Conservation (phyloP, 768 basidiomycete genomes). For the Auricularia cornea region DNA sequence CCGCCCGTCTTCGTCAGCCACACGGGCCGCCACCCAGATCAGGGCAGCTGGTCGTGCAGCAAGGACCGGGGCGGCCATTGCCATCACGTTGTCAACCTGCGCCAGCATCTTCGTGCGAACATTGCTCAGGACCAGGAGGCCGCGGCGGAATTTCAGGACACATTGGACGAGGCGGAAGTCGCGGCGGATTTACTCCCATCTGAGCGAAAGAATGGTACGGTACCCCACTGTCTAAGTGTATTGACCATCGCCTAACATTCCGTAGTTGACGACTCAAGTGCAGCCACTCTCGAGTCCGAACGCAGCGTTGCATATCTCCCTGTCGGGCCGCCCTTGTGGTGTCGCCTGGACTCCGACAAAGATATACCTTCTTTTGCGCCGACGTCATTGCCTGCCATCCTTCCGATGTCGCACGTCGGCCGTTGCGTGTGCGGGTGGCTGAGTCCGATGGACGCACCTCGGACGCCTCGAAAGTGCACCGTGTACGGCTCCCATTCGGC, state of each 20-base stretch:
- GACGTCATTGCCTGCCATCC: not conserved
- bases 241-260: too few species aligned
- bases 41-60: not conserved
- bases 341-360: not conserved
- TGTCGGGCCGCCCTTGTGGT: not conserved
- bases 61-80: not conserved
- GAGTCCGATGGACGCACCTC: too few species aligned
- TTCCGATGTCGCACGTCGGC: not conserved
- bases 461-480: too few species aligned
- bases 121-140: too few species aligned
- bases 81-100: not conserved
- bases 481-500: too few species aligned
- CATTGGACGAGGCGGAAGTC: too few species aligned
- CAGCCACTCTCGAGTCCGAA: not conserved
- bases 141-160: too few species aligned
- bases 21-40: not conserved
- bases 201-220: not conserved
- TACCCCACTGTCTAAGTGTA: not conserved
- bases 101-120: not conserved
- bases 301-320: not conserved
- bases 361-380: too few species aligned
- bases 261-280: not conserved
- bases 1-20: not conserved
- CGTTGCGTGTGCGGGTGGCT: conserved; percentile 7
- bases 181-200: too few species aligned